Evolutionary conservation across 1,284 basidiomycete species (phyloP).

Genomic region (Thelephora terrestris): DNA sequence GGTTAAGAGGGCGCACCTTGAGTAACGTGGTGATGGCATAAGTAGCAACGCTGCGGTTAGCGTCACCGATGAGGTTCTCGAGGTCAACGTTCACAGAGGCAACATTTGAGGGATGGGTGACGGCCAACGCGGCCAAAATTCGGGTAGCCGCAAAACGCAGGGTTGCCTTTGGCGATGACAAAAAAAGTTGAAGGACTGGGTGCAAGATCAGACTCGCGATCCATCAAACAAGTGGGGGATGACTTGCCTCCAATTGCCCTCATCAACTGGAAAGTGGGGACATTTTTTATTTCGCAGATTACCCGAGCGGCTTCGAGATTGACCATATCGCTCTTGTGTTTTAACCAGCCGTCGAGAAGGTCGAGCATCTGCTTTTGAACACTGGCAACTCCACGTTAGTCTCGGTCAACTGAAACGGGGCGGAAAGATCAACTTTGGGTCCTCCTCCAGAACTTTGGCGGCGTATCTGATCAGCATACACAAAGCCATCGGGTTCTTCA

Average conservation of each 20-base stretch:
- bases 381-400: constrained; percentile 29
- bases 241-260: constrained; percentile 78
- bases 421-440: constrained; percentile 71
- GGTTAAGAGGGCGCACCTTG: constrained; percentile 48
- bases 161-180: constrained; percentile 87
- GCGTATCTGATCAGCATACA: constrained; percentile 99
- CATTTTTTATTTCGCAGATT: constrained; percentile 92
- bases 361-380: constrained; percentile 90
- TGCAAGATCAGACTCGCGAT: constrained; percentile 1
- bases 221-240: background rate
- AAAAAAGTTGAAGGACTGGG: constrained; percentile 83
- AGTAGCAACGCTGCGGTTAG: constrained; percentile 94
- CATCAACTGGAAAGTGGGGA: constrained; percentile 69
- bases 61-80: constrained; percentile 94
- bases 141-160: constrained; percentile 98
- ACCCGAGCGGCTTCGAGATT: constrained; percentile 97
- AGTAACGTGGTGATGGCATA: constrained; percentile 98
- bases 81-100: constrained; percentile 95
- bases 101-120: constrained; percentile 78
- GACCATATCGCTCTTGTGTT: constrained; percentile 99
- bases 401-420: background rate
- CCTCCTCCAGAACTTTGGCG: constrained; percentile 96
- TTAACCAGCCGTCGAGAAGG: constrained; percentile 88
- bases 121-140: constrained; percentile 83
- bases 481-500: constrained; percentile 97